Evolutionary conservation across 352 stramenopile genomes (phyloP), one percentile per base, ranked within the genome.

Genomic region (Globisporangium parvum): DNA sequence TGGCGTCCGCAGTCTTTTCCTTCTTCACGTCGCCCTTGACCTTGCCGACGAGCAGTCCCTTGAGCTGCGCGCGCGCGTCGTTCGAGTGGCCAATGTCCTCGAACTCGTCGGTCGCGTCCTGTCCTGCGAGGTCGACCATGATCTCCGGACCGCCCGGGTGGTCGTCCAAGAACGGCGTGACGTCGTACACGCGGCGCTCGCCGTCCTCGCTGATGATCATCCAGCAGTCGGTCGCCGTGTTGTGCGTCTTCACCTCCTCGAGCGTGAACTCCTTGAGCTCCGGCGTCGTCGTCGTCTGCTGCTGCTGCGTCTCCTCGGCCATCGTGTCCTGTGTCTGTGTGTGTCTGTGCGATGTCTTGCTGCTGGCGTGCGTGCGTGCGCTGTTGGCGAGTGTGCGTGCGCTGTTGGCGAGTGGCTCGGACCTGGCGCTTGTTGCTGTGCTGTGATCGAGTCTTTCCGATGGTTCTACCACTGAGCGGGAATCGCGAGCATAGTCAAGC

Each of bases 131-230:
- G 62, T 98, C 96, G 51, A 98, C 72, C 67, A 99, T 91, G 57
- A 99, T 96, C 78, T 99, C 96, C 10, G 96, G 90, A 52, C 97
- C 97, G 69, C 97, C 97, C n/a, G 97, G 97, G 77, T 99, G 97
- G 71, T 99, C 95, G 65, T 99, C 95, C 51, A 99, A 78, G 79
- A 99, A 99, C 52, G 85, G 84, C 21, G 95, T 98, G 37, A 99
- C 92, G 70, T 99, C 94, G 72, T 99, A 99, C 23, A 99, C 96
- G 73, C 98, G 97, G 62, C 74, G 74, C 14, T 83, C 51, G 50
- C 85, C 85, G 12, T 83, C 69, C 6, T 81, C 69, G 37, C 74
- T 68, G 59, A 94, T 77, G 65, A 96, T 80, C 67, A 96, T 80
- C 85, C 85, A 96, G 75, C 80, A 92, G 66, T 96, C 85, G 59